phyloP scores from a whole-genome alignment of 202 grass and related monocot genomes.

The Miscanthus sacchariflorus region DNA sequence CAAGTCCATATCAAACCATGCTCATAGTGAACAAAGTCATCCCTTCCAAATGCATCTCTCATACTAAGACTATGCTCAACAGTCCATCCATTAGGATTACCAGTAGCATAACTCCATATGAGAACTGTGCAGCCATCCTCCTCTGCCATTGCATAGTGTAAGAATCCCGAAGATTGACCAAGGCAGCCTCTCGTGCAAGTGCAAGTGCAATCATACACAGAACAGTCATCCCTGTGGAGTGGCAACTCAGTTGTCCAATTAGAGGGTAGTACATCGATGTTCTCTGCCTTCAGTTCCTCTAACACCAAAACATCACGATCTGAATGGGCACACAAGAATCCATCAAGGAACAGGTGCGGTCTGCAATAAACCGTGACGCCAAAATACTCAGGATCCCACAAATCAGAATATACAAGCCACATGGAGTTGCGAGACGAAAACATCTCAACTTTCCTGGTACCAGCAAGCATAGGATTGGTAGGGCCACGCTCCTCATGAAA shows the following conservation, averaged over 20 bases:
- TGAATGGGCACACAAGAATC: neutral
- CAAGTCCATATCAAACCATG: neutral
- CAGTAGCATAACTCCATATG: neutral
- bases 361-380: neutral
- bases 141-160: constrained; percentile 22
- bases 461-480: neutral
- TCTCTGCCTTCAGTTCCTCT: neutral
- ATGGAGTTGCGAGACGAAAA: neutral
- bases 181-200: neutral
- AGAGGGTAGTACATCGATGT: neutral
- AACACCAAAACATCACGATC: constrained; percentile 23
- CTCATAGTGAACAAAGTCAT: constrained; percentile 30
- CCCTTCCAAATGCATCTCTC: constrained; percentile 41
- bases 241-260: neutral
- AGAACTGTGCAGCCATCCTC: neutral
- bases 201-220: too few species aligned
- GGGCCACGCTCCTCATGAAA: neutral
- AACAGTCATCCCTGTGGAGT: neutral
- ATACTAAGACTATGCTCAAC: constrained; percentile 15
- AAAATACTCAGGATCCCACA: neutral
- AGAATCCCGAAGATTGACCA: neutral
- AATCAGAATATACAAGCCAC: constrained; percentile 17
- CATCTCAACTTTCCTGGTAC: constrained; percentile 29
- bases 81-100: neutral
- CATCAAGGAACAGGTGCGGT: constrained; percentile 13